Percentiles rank a stretch among this genome's conserved stretches.
Evolutionary conservation across 768 basidiomycete species (phyloP).

Genomic region (Suillus lakei): DNA sequence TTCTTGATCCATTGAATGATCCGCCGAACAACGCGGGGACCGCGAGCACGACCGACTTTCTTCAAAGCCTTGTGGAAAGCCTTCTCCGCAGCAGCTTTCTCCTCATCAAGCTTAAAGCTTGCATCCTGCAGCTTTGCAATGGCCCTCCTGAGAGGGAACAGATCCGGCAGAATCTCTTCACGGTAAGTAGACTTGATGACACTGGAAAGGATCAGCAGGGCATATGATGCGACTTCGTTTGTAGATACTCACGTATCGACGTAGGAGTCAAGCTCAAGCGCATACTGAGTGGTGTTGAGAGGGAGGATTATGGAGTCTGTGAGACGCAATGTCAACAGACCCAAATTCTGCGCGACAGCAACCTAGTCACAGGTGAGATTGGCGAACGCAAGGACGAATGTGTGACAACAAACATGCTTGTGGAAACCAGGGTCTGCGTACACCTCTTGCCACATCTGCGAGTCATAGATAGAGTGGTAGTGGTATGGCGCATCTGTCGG

Average conservation of each 20-base stretch:
- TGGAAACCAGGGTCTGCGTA: constrained; percentile 81
- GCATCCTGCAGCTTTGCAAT: constrained; percentile 53
- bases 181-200: constrained; percentile 52
- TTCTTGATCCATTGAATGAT: constrained; percentile 35
- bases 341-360: constrained; percentile 70
- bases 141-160: constrained; percentile 49
- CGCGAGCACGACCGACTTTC: constrained; percentile 17
- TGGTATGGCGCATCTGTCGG: constrained; percentile 70
- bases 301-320: constrained; percentile 70
- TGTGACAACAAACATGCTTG: constrained; percentile 46
- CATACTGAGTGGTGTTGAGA: constrained; percentile 79
- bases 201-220: constrained; percentile 32
- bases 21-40: constrained; percentile 5
- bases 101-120: constrained; percentile 60
- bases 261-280: constrained; percentile 66
- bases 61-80: constrained; percentile 52
- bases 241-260: constrained; percentile 53
- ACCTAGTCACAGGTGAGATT: constrained; percentile 41
- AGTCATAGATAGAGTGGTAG: constrained; percentile 79
- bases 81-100: constrained; percentile 60
- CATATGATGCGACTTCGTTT: constrained; percentile 27
- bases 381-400: not conserved
- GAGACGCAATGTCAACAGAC: constrained; percentile 64
- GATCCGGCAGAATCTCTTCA: constrained; percentile 28
- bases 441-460: constrained; percentile 69